Evolutionary conservation across 2,329 filamentous ascomycete species (phyloP).

Genomic region (Exophiala mesophila): DNA sequence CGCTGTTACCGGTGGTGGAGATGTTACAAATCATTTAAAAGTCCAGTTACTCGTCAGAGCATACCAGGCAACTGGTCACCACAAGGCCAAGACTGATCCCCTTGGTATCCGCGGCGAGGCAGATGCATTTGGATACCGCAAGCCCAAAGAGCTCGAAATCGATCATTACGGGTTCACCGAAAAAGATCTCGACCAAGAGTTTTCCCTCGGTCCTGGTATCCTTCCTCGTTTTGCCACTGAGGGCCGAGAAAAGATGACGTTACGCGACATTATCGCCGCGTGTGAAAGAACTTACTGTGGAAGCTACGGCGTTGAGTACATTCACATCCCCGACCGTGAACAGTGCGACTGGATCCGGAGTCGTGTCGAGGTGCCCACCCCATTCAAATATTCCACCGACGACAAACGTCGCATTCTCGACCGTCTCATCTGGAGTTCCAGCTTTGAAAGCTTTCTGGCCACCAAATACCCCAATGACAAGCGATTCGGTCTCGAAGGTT

Average conservation of each 20-base stretch:
- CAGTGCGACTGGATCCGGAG: slow-evolving; percentile 98
- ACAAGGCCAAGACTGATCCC: slow-evolving; percentile 97
- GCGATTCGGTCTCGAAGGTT: slow-evolving; percentile 96
- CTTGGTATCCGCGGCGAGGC: slow-evolving; percentile 86
- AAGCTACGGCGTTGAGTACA: slow-evolving; percentile 96
- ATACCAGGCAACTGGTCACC: slow-evolving; percentile 95
- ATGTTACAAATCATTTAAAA: slow-evolving; percentile 94
- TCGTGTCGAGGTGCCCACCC: slow-evolving; percentile 85
- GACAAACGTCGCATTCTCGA: slow-evolving; percentile 98
- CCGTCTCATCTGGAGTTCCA: slow-evolving; percentile 96
- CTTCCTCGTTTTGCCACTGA: slow-evolving; percentile 88
- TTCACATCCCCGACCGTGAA: slow-evolving; percentile 94
- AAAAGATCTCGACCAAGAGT: slow-evolving; percentile 87
- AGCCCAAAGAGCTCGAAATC: slow-evolving; percentile 86
- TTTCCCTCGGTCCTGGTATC: slow-evolving; percentile 88
- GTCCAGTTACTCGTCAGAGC: slow-evolving; percentile 95
- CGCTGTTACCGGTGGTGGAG: slow-evolving; percentile 49
- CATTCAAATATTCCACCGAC: slow-evolving; percentile 96
- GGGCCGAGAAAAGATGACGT: slow-evolving; percentile 87
- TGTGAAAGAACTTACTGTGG: slow-evolving; percentile 97
- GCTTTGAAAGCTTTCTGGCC: slow-evolving; percentile 90
- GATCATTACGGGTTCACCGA: slow-evolving; percentile 95
- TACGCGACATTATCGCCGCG: slow-evolving; percentile 85
- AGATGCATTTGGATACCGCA: slow-evolving; percentile 76
- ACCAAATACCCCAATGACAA: slow-evolving; percentile 99